These are phyloP conservation scores for Russula ochroleuca DNA, from an alignment of 768 basidiomycete genomes.

Conservation along the genomic window DNA sequence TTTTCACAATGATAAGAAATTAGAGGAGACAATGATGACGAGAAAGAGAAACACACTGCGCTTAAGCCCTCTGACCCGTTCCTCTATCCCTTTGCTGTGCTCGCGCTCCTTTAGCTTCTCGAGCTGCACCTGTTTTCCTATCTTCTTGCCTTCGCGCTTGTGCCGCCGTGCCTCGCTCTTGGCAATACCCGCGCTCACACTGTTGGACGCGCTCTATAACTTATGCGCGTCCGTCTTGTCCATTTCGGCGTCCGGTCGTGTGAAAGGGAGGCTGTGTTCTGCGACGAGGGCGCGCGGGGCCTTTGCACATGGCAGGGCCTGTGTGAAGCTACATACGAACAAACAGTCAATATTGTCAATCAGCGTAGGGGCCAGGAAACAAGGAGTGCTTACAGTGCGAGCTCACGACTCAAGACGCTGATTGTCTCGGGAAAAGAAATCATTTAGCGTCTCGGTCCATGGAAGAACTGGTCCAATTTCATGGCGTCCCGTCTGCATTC, in stretches of 20 bases:
- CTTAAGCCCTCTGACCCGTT: conserved; percentile 80
- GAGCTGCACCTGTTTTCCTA: conserved; percentile 94
- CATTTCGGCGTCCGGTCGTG: conserved; percentile 93
- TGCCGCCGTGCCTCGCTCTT: conserved; percentile 87
- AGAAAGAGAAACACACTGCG: conserved; percentile 56
- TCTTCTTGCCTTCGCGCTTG: conserved; percentile 95
- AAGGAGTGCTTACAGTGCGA: conserved; percentile 67
- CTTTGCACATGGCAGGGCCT: conserved; percentile 82
- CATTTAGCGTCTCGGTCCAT: conserved; percentile 78
- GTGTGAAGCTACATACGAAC: conserved; percentile 71
- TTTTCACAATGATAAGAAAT: conserved; percentile 33
- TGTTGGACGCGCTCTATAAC: conserved; percentile 98
- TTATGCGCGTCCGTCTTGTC: conserved; percentile 93
- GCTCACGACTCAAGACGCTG: conserved; percentile 89
- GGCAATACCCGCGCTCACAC: conserved; percentile 74
- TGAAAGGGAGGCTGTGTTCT: conserved; percentile 78
- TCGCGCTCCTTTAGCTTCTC: conserved; percentile 92
- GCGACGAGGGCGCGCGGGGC: conserved; percentile 71
- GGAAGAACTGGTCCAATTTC: conserved; percentile 67
- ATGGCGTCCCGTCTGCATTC: conserved; percentile 77
- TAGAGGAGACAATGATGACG: background rate
- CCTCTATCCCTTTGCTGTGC: conserved; percentile 86
- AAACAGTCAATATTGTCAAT: no score
- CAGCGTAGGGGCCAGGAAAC: background rate
- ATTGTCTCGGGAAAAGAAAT: conserved; percentile 69